phyloP scores from a whole-genome alignment of 2,329 filamentous ascomycete genomes.

The Beauveria scarabaeidicola region DNA sequence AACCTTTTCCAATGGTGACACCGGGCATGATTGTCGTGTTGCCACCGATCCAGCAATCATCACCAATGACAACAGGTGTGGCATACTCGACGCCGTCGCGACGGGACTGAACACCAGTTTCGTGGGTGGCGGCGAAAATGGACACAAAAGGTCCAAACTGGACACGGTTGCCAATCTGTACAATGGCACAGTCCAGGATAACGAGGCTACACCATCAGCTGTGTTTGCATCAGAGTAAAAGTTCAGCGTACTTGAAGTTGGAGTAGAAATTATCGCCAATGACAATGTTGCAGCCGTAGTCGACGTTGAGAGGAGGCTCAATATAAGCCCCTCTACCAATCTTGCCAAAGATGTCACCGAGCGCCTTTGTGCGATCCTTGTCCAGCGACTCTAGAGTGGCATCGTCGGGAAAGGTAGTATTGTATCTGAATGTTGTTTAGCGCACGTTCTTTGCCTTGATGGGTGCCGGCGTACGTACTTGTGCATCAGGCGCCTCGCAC shows the following conservation, averaged over 20 bases:
- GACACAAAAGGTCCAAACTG: slow-evolving; percentile 64
- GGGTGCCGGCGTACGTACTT: slow-evolving; percentile 39
- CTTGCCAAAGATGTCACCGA: slow-evolving; percentile 40
- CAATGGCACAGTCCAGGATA: slow-evolving; percentile 65
- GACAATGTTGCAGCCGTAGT: slow-evolving; percentile 58
- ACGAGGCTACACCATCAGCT: slow-evolving; percentile 31
- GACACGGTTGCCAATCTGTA: slow-evolving; percentile 61
- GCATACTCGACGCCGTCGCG: slow-evolving; percentile 40
- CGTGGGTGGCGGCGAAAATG: slow-evolving; percentile 64
- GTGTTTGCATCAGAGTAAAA: background rate
- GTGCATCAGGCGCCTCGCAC: slow-evolving; percentile 45
- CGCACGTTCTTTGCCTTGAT: background rate
- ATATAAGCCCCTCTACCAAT: slow-evolving; percentile 46
- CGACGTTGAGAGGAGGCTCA: slow-evolving; percentile 53
- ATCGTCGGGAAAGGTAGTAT: slow-evolving; percentile 44
- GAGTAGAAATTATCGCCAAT: slow-evolving; percentile 57
- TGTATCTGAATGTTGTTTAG: slow-evolving; percentile 20
- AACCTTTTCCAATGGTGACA: slow-evolving; percentile 43
- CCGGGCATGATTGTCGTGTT: slow-evolving; percentile 42
- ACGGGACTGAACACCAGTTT: slow-evolving; percentile 48
- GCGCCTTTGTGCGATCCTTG: slow-evolving; percentile 33
- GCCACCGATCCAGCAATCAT: slow-evolving; percentile 49
- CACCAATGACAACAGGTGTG: slow-evolving; percentile 36
- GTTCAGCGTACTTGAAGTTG: slow-evolving; percentile 32
- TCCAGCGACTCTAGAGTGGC: slow-evolving; percentile 31